phyloP scores from a whole-genome alignment of 176 grass and related monocot genomes.

The Lolium perenne region DNA sequence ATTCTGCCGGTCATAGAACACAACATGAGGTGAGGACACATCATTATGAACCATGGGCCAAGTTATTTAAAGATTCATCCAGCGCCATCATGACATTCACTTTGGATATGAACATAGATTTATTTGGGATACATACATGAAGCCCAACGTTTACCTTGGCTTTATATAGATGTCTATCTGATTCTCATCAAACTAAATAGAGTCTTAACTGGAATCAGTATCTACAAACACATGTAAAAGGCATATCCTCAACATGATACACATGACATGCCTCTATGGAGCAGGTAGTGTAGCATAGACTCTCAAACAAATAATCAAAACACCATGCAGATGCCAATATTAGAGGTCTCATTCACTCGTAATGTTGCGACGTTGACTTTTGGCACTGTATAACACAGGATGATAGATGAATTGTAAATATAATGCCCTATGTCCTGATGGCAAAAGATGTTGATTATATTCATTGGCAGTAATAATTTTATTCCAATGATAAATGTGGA shows the following conservation, averaged over 20 bases:
- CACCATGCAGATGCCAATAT: slow-evolving; percentile 10
- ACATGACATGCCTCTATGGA: neutral
- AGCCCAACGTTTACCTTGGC: neutral
- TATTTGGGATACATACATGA: slow-evolving; percentile 5
- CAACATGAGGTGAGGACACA: neutral
- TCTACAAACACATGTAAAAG: slow-evolving; percentile 1
- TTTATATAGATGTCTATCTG: neutral
- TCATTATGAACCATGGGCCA: neutral
- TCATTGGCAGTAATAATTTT: neutral
- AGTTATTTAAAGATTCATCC: slow-evolving; percentile 3
- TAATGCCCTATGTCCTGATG: too few relatives aligned
- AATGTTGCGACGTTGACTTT: neutral
- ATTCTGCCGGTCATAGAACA: neutral
- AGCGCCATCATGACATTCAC: neutral
- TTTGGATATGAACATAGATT: neutral
- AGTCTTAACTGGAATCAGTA: neutral
- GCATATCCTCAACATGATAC: neutral
- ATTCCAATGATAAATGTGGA: neutral
- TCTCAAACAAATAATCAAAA: neutral
- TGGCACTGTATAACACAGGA: neutral
- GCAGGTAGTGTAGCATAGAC: neutral
- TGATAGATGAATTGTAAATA: neutral
- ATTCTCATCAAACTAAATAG: slow-evolving; percentile 28
- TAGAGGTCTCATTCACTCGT: neutral
- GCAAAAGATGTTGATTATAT: neutral